phyloP scores from a whole-genome alignment of 75 land plant species.

The Picea glauca region DNA sequence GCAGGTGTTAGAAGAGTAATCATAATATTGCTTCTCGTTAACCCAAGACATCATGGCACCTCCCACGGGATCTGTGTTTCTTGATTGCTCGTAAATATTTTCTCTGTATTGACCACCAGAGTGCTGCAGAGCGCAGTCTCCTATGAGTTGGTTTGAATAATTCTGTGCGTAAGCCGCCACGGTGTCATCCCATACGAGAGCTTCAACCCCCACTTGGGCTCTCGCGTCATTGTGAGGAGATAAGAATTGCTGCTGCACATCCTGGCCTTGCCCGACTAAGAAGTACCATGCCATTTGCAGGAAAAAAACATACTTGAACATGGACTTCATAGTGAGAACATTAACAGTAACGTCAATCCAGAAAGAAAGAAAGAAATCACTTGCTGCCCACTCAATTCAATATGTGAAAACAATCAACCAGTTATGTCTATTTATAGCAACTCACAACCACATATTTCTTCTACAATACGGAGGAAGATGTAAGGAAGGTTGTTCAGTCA shows the following conservation, averaged over 20 bases:
- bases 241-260: slow-evolving; percentile 25
- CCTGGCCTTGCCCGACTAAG: too few species aligned
- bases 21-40: slow-evolving; percentile 54
- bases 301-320: too few species aligned
- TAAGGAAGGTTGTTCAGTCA: too few species aligned
- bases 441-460: too few species aligned
- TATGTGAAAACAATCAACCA: too few species aligned
- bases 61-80: slow-evolving; percentile 32
- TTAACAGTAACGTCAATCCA: too few species aligned
- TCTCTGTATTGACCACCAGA: slow-evolving; percentile 52
- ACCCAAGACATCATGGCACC: slow-evolving; percentile 31
- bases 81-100: slow-evolving; percentile 59
- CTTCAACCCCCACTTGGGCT: slow-evolving; percentile 42
- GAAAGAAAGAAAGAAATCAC: too few species aligned
- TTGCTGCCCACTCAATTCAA: too few species aligned
- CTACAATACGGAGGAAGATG: too few species aligned
- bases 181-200: slow-evolving; percentile 45
- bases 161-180: slow-evolving; percentile 56
- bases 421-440: too few species aligned
- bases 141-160: slow-evolving; percentile 52
- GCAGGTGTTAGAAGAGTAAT: slow-evolving; percentile 37
- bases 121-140: slow-evolving; percentile 53
- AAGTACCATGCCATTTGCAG: too few species aligned
- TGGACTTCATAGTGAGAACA: too few species aligned
- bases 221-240: slow-evolving; percentile 52